Evolutionary conservation across 306 rosid genomes (phyloP).

Genomic region (Nissolia schottii): DNA sequence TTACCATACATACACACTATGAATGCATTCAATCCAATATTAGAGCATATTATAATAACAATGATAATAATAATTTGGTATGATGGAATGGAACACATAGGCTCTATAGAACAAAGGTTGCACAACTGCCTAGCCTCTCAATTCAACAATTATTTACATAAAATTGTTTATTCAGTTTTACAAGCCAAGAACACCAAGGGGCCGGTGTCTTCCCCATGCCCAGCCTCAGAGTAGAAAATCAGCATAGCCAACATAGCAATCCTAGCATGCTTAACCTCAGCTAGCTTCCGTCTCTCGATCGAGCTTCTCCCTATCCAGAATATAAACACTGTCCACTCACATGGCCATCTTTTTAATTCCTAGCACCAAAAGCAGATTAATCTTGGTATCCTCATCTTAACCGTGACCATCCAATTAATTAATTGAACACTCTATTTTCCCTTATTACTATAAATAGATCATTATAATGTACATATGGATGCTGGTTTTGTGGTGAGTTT

Average conservation of each 20-base stretch:
- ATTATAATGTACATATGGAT: too few relatives aligned
- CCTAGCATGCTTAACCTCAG: slow-evolving; percentile 95
- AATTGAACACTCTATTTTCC: too few relatives aligned
- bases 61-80: slow-evolving; percentile 25
- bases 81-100: slow-evolving; percentile 14
- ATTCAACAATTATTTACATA: slow-evolving; percentile 55
- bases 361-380: too few relatives aligned
- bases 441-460: too few relatives aligned
- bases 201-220: slow-evolving; percentile 99
- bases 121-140: slow-evolving; percentile 36
- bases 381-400: too few relatives aligned
- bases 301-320: slow-evolving; percentile 67
- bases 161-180: slow-evolving; percentile 33
- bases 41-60: slow-evolving; percentile 2
- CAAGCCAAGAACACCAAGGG: slow-evolving; percentile 95
- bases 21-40: slow-evolving; percentile 31
- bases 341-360: too few relatives aligned
- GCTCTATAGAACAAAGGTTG: slow-evolving; percentile 15
- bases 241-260: slow-evolving; percentile 96
- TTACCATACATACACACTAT: not conserved
- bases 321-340: slow-evolving; percentile 61
- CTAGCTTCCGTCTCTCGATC: slow-evolving; percentile 85
- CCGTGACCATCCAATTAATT: too few relatives aligned
- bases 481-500: too few relatives aligned
- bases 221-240: slow-evolving; percentile 94